These are phyloP conservation scores for Mortierella sp. DNA, from an alignment of 371 early-diverging fungal species.

Conservation along the genomic window DNA sequence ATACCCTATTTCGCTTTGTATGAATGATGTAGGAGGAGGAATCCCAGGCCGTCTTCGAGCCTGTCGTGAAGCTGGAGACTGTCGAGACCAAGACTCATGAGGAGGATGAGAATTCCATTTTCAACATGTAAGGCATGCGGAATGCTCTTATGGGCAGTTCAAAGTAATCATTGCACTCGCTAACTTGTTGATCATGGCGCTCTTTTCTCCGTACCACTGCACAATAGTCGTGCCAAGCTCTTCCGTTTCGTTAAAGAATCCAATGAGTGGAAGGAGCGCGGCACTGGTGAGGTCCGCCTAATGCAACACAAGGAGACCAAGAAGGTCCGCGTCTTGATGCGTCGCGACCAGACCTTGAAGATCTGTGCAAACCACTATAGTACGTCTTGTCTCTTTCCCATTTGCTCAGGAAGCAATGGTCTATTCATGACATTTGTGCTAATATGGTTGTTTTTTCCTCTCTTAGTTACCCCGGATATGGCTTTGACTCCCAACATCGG, in stretches of 20 bases:
- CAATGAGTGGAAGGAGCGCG: conserved; percentile 99
- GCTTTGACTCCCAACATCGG: conserved; percentile 91
- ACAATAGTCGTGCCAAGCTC: conserved; percentile 93
- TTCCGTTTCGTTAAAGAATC: conserved; percentile 92
- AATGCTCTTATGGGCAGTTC: too few species aligned
- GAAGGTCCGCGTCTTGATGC: conserved; percentile 95
- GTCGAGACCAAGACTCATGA: conserved; percentile 95
- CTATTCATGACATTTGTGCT: too few species aligned
- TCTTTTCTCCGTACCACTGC: background rate
- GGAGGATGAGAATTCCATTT: conserved; percentile 92
- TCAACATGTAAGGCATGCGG: conserved; percentile 98
- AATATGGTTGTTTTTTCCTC: background rate
- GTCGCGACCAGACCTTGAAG: conserved; percentile 97
- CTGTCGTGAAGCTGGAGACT: conserved; percentile 92
- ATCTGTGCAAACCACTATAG: conserved; percentile 97
- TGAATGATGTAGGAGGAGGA: conserved; percentile 35
- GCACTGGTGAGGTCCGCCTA: conserved; percentile 96
- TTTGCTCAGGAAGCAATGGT: background rate
- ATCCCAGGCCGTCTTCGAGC: conserved; percentile 94
- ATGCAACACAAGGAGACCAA: conserved; percentile 89
- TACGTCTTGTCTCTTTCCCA: conserved; percentile 41
- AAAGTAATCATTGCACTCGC: too few species aligned
- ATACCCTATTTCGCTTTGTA: too few species aligned
- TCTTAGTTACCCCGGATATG: conserved; percentile 85
- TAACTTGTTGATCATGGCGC: too few species aligned